A percentile compares a stretch with the other conserved stretches of the same genome.
These are phyloP conservation scores for Paxillus involutus DNA, from an alignment of 768 basidiomycete species.

Conservation along the genomic window DNA sequence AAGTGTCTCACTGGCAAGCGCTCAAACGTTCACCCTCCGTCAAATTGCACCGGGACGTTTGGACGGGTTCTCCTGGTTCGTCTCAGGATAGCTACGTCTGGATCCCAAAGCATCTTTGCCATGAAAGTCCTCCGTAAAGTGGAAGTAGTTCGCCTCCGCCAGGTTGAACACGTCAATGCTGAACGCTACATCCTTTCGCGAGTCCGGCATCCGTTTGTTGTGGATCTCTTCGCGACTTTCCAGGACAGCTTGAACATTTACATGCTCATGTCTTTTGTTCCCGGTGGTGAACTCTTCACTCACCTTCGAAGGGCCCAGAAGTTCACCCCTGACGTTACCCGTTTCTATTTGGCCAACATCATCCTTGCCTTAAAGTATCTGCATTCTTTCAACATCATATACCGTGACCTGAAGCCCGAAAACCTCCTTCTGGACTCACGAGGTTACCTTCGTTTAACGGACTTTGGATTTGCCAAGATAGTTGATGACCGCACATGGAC, in stretches of 20 bases:
- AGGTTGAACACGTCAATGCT: slow-evolving; percentile 97
- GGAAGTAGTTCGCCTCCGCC: slow-evolving; percentile 85
- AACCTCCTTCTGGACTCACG: slow-evolving; percentile 93
- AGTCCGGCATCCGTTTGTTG: slow-evolving; percentile 92
- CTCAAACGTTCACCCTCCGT: slow-evolving; percentile 38
- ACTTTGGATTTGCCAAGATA: slow-evolving; percentile 98
- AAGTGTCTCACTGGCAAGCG: no score
- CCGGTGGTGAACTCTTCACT: slow-evolving; percentile 97
- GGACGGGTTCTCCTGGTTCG: slow-evolving; percentile 90
- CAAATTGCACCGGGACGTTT: slow-evolving; percentile 96
- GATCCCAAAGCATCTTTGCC: slow-evolving; percentile 60
- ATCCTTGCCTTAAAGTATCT: slow-evolving; percentile 93
- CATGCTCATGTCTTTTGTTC: slow-evolving; percentile 95
- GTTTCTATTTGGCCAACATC: slow-evolving; percentile 97
- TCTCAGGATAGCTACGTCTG: slow-evolving; percentile 52
- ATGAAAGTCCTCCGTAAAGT: slow-evolving; percentile 88
- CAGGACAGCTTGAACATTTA: slow-evolving; percentile 97
- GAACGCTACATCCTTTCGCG: slow-evolving; percentile 92
- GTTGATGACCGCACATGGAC: slow-evolving; percentile 99
- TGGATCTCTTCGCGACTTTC: slow-evolving; percentile 93
- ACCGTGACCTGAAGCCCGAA: slow-evolving; percentile 98
- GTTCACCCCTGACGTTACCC: slow-evolving; percentile 95
- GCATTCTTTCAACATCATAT: slow-evolving; percentile 96
- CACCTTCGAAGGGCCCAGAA: slow-evolving; percentile 91
- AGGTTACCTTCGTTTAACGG: slow-evolving; percentile 93